These are phyloP conservation scores for Exophiala mesophila DNA, from an alignment of 2,329 filamentous ascomycete species.

Conservation along the genomic window DNA sequence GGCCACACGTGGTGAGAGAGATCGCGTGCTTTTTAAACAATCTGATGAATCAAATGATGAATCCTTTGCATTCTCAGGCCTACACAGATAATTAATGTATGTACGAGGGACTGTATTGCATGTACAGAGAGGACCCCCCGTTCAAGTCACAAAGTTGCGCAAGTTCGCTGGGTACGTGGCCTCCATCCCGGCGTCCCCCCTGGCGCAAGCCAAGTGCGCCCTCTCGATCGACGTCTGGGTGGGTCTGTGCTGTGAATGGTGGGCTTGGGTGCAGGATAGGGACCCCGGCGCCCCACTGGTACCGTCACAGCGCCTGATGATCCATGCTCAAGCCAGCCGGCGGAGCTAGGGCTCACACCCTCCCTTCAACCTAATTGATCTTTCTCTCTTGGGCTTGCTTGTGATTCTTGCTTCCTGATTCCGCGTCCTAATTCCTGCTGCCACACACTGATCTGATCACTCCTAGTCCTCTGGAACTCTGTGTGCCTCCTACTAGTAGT, in stretches of 20 bases:
- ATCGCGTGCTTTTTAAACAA: no score
- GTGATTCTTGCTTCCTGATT: background rate
- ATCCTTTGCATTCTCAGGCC: no score
- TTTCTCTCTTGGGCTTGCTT: background rate
- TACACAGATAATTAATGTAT: no score
- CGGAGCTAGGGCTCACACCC: background rate
- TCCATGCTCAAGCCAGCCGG: background rate
- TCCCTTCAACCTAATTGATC: background rate
- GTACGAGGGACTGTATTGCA: no score
- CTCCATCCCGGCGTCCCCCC: constrained; percentile 3
- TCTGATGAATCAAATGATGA: no score
- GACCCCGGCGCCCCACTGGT: constrained; percentile 11
- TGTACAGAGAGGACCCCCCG: no score
- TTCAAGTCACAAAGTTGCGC: no score
- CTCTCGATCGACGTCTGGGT: constrained; percentile 2
- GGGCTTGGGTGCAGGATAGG: background rate
- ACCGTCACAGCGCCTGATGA: constrained; percentile 21
- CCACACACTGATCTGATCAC: no score
- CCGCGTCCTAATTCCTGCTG: no score
- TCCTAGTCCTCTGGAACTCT: no score
- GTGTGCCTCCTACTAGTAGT: no score
- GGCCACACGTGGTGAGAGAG: no score
- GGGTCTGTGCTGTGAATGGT: constrained; percentile 1
- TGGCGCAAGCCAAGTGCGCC: constrained; percentile 3
- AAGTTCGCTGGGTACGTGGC: constrained; percentile 4